Evolutionary conservation across 1,284 basidiomycete species (phyloP).

Genomic region (Sutorius eximius): DNA sequence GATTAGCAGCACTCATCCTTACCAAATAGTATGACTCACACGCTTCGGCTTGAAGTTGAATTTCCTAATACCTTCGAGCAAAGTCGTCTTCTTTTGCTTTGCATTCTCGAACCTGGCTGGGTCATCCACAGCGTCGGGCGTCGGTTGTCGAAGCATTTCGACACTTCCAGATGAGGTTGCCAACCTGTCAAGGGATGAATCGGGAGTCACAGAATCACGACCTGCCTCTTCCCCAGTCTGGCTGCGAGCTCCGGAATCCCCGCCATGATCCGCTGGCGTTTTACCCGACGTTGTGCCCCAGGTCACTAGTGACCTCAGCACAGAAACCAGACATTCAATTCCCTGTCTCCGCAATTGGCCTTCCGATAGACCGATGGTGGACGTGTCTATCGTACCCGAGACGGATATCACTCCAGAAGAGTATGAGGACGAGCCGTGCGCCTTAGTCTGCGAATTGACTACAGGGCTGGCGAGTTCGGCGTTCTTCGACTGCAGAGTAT

Average conservation of each 20-base stretch:
- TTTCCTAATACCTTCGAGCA: constrained; percentile 94
- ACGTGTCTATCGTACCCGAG: constrained; percentile 66
- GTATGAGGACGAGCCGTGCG: constrained; percentile 48
- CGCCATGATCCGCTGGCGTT: constrained; percentile 45
- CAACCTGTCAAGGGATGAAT: constrained; percentile 53
- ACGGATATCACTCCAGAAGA: constrained; percentile 70
- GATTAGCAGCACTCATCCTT: background rate
- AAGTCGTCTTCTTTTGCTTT: constrained; percentile 94
- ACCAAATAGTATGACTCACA: constrained; percentile 41
- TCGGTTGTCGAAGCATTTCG: constrained; percentile 61
- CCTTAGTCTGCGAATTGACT: constrained; percentile 54
- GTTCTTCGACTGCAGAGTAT: constrained; percentile 49
- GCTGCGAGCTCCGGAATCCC: constrained; percentile 45
- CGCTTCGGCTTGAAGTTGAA: constrained; percentile 99
- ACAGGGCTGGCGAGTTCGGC: constrained; percentile 62
- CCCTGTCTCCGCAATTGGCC: constrained; percentile 83
- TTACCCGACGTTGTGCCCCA: constrained; percentile 77
- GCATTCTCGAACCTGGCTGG: constrained; percentile 93
- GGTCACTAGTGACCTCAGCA: constrained; percentile 83
- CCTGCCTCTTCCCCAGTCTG: constrained; percentile 51
- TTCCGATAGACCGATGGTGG: constrained; percentile 72
- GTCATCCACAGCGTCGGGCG: constrained; percentile 83
- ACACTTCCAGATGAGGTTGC: constrained; percentile 43
- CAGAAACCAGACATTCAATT: constrained; percentile 85
- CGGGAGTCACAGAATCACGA: constrained; percentile 52